Evolutionary conservation across 2,329 filamentous ascomycete genomes (phyloP), one percentile per base, ranked within the genome.

Genomic region (Phaeoacremonium minimum): DNA sequence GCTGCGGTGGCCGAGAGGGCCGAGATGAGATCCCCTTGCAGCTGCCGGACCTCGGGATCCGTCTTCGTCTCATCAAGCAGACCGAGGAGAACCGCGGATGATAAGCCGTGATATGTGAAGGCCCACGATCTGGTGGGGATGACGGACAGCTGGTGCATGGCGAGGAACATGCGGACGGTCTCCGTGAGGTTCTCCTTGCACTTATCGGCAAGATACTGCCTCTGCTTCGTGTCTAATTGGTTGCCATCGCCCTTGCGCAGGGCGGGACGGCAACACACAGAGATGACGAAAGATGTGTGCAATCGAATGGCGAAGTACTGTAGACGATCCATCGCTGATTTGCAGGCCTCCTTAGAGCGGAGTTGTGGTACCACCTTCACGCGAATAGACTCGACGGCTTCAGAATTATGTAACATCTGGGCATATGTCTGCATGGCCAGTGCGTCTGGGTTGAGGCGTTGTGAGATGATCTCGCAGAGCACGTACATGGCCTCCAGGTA

Each of bases 71-170:
- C 77, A 33, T 73, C 75, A 2, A 82, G 52, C 34, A 83, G 80
- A 13, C 78, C 78, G 7, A 83, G 70, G 4, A 83, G 62, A 4
- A 83, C 67, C 2, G 79, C 79, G 0, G 79, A 83, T 7, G 78
- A 83, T 7, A 83, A 66, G 2, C 79, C 77, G 47, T 83, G 77
- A 40, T 83, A 83, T 1, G 79, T 83, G 42, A 83, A 83, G 0
- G 79, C 78, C 79, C 79, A 83, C 38, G 76, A 82, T 17, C 79
- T 66, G 0, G 79, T 83, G 1, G 79, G 79, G 32, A 83, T 82
- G 7, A 80, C 74, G 3, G 77, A 82, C 18, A 83, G 60, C 44
- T 81, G 78, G 53, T 83, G 78, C 79, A 83, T 83, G 13, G 78
- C 75, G 15, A 83, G 61, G 50, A 83, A 83, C 78, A 83, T 83